Evolutionary conservation across 1,139 yeast genomes (phyloP).

Genomic region (Saccharomycopsis hybrid): DNA sequence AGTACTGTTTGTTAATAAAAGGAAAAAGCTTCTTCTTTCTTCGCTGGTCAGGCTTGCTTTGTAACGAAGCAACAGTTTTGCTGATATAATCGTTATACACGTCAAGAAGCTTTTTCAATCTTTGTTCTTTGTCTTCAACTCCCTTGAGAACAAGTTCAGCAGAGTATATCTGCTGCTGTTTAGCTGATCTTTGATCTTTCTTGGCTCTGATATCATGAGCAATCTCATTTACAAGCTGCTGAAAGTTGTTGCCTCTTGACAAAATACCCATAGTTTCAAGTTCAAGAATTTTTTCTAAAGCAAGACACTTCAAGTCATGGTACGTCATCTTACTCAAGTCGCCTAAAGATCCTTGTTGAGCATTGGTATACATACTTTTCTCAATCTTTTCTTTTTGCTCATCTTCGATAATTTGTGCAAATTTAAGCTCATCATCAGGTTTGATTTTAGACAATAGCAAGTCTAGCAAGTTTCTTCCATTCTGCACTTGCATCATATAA

Average conservation of each 20-base stretch:
- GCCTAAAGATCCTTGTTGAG: slow-evolving; percentile 15
- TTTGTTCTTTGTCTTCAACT: slow-evolving; percentile 54
- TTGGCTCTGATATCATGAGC: slow-evolving; percentile 81
- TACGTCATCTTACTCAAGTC: slow-evolving; percentile 37
- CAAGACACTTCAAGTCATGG: slow-evolving; percentile 70
- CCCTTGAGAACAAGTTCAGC: slow-evolving; percentile 56
- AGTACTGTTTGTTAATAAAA: slow-evolving; percentile 65
- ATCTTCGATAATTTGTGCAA: slow-evolving; percentile 45
- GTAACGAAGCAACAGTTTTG: slow-evolving; percentile 55
- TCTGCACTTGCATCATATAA: slow-evolving; percentile 77
- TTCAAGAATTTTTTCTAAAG: slow-evolving; percentile 70
- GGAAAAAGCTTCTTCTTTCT: slow-evolving; percentile 41
- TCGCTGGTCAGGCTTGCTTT: slow-evolving; percentile 43
- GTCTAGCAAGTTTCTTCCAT: slow-evolving; percentile 62
- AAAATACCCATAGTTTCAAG: slow-evolving; percentile 65
- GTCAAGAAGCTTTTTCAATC: slow-evolving; percentile 51
- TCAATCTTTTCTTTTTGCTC: slow-evolving; percentile 36
- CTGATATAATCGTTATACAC: slow-evolving; percentile 71
- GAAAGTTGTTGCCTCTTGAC: slow-evolving; percentile 67
- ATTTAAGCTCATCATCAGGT: slow-evolving; percentile 59
- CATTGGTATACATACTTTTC: slow-evolving; percentile 21
- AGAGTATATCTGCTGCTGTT: slow-evolving; percentile 55
- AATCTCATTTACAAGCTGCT: slow-evolving; percentile 71
- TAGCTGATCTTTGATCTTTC: slow-evolving; percentile 55
- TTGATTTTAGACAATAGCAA: slow-evolving; percentile 66